A percentile compares a stretch with the other conserved stretches of the same genome.
These are phyloP conservation scores for Botryotinia convoluta DNA, from an alignment of 2,329 filamentous ascomycete genomes.

Conservation along the genomic window DNA sequence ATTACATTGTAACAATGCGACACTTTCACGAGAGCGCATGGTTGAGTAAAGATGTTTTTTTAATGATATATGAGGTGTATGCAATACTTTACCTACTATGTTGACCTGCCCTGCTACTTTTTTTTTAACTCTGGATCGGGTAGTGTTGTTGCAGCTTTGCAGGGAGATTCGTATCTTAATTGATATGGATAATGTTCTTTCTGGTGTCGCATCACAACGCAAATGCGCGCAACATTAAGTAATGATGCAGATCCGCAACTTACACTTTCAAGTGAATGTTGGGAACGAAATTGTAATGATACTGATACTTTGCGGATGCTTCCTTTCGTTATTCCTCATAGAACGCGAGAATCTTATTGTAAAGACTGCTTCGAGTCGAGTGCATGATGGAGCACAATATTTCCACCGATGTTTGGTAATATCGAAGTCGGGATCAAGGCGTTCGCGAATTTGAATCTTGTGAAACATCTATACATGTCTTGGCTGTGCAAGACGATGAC, in stretches of 20 bases:
- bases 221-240: neutral
- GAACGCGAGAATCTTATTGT: neutral
- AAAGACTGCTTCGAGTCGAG: neutral
- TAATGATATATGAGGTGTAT: neutral
- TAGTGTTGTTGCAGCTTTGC: too few species aligned
- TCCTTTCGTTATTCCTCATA: too few species aligned
- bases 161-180: neutral
- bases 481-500: neutral
- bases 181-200: neutral
- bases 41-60: neutral
- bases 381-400: too few species aligned
- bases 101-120: neutral
- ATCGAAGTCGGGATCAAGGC: neutral
- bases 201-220: neutral
- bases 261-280: neutral
- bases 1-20: too few species aligned
- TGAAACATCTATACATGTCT: neutral
- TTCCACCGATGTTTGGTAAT: neutral
- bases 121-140: fast-evolving
- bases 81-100: neutral
- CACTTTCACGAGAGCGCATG: neutral
- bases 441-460: neutral
- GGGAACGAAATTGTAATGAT: too few species aligned
- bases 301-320: neutral
- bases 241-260: neutral